These are phyloP conservation scores for Lasiodiplodia sp. DNA, from an alignment of 2,329 filamentous ascomycete species.

Conservation along the genomic window DNA sequence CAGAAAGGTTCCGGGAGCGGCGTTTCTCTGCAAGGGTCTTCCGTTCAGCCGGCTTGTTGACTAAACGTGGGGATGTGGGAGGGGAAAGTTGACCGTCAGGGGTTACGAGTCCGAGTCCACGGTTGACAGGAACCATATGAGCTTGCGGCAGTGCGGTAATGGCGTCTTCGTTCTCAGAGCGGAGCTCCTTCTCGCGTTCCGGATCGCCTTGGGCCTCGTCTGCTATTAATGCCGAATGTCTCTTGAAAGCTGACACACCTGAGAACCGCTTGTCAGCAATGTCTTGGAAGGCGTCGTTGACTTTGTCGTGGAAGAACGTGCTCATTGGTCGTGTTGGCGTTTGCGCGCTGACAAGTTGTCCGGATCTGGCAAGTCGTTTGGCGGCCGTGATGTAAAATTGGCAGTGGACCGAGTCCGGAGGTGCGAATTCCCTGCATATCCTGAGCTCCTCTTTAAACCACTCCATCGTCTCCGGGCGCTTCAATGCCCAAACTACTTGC, in stretches of 20 bases:
- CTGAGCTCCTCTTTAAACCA: slow-evolving; percentile 97
- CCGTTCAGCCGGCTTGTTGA: slow-evolving; percentile 13
- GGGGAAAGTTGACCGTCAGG: slow-evolving; percentile 3
- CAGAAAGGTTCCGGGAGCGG: slow-evolving; percentile 49
- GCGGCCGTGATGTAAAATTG: slow-evolving; percentile 93
- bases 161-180: slow-evolving; percentile 82
- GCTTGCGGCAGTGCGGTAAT: slow-evolving; percentile 79
- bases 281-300: slow-evolving; percentile 86
- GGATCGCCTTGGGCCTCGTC: slow-evolving; percentile 81
- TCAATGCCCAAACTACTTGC: slow-evolving; percentile 92
- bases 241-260: slow-evolving; percentile 52
- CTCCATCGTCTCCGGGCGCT: slow-evolving; percentile 90
- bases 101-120: slow-evolving; percentile 4
- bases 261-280: slow-evolving; percentile 75
- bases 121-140: slow-evolving; percentile 43
- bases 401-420: slow-evolving; percentile 86
- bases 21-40: slow-evolving; percentile 49
- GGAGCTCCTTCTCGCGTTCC: slow-evolving; percentile 79
- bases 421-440: slow-evolving; percentile 88
- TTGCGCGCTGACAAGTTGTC: slow-evolving; percentile 59
- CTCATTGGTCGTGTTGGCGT: slow-evolving; percentile 68
- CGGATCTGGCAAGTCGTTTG: slow-evolving; percentile 61
- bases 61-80: slow-evolving; percentile 42
- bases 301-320: slow-evolving; percentile 80
- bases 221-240: slow-evolving; percentile 82